A percentile compares a stretch with the other conserved stretches of the same genome.
phyloP scores from a whole-genome alignment of 1,284 basidiomycete species.

The Erythrobasidium hasegawianum region DNA sequence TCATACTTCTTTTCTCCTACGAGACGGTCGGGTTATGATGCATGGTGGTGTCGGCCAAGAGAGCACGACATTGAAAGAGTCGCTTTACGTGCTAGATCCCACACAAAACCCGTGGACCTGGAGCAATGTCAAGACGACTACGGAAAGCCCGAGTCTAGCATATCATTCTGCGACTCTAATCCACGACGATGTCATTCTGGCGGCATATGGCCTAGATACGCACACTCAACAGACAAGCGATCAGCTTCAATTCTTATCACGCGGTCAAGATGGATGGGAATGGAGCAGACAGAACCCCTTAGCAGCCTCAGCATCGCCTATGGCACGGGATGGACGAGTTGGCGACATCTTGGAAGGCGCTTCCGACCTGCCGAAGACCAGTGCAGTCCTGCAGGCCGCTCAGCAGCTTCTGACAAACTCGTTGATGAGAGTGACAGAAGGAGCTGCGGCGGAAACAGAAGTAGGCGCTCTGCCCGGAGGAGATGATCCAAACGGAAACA shows the following conservation, averaged over 20 bases:
- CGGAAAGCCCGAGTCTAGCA: slow-evolving; percentile 42
- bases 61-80: slow-evolving; percentile 35
- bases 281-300: slow-evolving; percentile 26
- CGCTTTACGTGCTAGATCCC: neutral
- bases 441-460: slow-evolving; percentile 2
- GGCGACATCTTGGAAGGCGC: neutral
- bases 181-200: slow-evolving; percentile 43
- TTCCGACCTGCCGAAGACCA: slow-evolving; percentile 11
- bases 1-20: slow-evolving; percentile 44
- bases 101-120: slow-evolving; percentile 36
- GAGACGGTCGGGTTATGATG: slow-evolving; percentile 46
- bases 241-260: slow-evolving; percentile 37
- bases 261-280: slow-evolving; percentile 35
- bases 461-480: slow-evolving; percentile 1
- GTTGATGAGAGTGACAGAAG: neutral
- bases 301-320: neutral
- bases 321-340: neutral
- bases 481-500: slow-evolving; percentile 2
- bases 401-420: slow-evolving; percentile 5
- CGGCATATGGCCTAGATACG: slow-evolving; percentile 46
- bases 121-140: slow-evolving; percentile 24
- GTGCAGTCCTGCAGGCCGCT: slow-evolving; percentile 11
- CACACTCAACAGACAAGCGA: slow-evolving; percentile 16
- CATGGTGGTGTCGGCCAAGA: slow-evolving; percentile 46
- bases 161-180: slow-evolving; percentile 48